A percentile compares a stretch with the other conserved stretches of the same genome.
These are phyloP conservation scores for Fusarium citri DNA, from an alignment of 2,329 filamentous ascomycete species.

Conservation along the genomic window DNA sequence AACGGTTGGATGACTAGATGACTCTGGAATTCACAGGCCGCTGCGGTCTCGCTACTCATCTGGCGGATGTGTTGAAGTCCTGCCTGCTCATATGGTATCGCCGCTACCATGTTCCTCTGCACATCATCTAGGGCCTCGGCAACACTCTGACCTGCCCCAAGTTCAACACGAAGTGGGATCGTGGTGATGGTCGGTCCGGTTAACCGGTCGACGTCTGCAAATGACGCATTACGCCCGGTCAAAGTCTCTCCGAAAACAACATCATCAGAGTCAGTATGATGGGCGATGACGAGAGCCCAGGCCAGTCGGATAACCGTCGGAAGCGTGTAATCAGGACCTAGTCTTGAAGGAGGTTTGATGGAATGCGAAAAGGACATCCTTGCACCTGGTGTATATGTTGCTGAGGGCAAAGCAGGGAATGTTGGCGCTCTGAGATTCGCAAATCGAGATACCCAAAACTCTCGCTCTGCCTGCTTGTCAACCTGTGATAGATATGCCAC, in stretches of 20 bases:
- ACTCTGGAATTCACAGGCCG: not conserved
- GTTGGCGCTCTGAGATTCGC: not conserved
- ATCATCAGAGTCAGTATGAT: not conserved
- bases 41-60: not conserved
- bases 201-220: not conserved
- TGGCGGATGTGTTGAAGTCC: not conserved
- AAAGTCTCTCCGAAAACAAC: not conserved
- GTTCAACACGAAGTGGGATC: slow-evolving; percentile 41
- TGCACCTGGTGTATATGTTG: not conserved
- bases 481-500: not conserved
- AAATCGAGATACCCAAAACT: not conserved
- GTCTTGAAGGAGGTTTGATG: slow-evolving; percentile 12
- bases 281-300: not conserved
- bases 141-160: not conserved
- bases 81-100: not conserved
- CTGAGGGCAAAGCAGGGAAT: not conserved
- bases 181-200: slow-evolving; percentile 51
- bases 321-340: too few species aligned
- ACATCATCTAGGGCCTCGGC: not conserved
- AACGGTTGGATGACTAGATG: not conserved
- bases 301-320: not conserved
- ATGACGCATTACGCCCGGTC: not conserved
- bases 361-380: not conserved
- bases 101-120: not conserved
- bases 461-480: not conserved